Base-by-base conservation (phyloP, 805 yeast genomes). In the Teunomyces atbi region DNA sequence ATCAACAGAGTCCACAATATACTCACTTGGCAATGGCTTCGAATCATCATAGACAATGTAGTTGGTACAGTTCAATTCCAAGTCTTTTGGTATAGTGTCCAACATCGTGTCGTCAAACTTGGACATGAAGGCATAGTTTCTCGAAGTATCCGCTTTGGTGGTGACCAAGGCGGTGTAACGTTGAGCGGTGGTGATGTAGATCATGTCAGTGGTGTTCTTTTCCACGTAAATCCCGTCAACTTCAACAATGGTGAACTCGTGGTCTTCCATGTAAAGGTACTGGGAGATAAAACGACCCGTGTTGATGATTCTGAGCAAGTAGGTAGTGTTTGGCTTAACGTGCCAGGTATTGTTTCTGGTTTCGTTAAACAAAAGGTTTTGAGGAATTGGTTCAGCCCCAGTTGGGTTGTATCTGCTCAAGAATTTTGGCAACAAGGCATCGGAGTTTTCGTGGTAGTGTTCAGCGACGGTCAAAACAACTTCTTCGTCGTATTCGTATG, bases 371-470 rank as follows among this genome's bases (percentile, higher is more conserved):
- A 94, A 76, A 56, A 86, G 67, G 62, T 78, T 74, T 54, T 87
- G 86, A 6, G 99, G 99, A 56, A 94, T 83, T 43, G 99, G 99
- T 71, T 94, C 99, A 37, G 98, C 97, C 61, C 99, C 99, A 7
- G 97, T 89, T 48, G 99, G 99, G 68, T 94, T 94, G 73, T 76
- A 83, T 51, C 83, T 64, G 54, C 71, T 79, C 73, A 90, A 62
- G 71, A 94, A 91, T 30, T 57, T 48, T 13, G 76, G 70, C 52
- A 74, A 69, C 54, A 86, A 71, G 32, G 66, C 79, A 20, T 72
- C 71, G 27, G 84, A 74, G 42, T 66, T 64, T 39, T 76, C 76
- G 64, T 89, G 96, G 71, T 94, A 94, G 96, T 97, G 91, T 60
- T 94, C 99, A 41, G 86, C 73, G 36, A 94, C 56, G 6, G 86